Percentiles rank a stretch among this genome's conserved stretches.
Conservation (phyloP, 495 filamentous ascomycete species). For the Lasiosphaeria hispida region DNA sequence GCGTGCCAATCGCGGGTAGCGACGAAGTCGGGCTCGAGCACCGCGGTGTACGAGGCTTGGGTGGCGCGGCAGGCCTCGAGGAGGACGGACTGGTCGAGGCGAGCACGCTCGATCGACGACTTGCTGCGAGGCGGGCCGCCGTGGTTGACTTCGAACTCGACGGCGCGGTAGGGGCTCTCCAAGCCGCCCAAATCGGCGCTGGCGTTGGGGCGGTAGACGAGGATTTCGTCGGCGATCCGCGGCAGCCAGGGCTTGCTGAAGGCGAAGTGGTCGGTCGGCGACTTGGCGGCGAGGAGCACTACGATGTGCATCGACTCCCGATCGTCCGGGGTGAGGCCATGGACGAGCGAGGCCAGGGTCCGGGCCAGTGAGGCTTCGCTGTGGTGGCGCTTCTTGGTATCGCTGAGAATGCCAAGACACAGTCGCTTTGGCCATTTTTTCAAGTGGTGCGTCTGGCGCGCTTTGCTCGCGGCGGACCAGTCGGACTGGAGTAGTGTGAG, state of each 20-base stretch:
- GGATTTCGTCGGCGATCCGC: slow-evolving; percentile 45
- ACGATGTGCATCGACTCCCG: slow-evolving; percentile 47
- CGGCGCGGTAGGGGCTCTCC: neutral
- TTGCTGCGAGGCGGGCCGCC: neutral
- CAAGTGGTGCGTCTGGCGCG: slow-evolving; percentile 5
- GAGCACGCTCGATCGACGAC: neutral
- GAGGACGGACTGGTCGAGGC: neutral
- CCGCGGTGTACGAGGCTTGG: neutral
- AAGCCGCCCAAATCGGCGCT: too few relatives aligned
- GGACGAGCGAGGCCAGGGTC: slow-evolving; percentile 52
- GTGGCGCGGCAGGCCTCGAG: neutral
- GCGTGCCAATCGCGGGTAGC: neutral
- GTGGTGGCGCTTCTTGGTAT: neutral
- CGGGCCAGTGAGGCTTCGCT: slow-evolving; percentile 43
- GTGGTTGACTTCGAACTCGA: neutral
- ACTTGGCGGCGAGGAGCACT: slow-evolving; percentile 51
- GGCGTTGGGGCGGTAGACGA: slow-evolving; percentile 37
- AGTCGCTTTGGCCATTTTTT: slow-evolving; percentile 3
- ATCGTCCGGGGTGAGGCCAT: slow-evolving; percentile 46
- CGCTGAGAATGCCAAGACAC: slow-evolving; percentile 4
- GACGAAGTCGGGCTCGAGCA: neutral
- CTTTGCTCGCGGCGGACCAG: slow-evolving; percentile 1
- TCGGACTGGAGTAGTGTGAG: neutral
- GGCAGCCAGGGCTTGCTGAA: slow-evolving; percentile 50
- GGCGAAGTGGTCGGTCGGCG: slow-evolving; percentile 48